Evolutionary conservation across 345 rosid species (phyloP).

Genomic region (Alliaria petiolata): DNA sequence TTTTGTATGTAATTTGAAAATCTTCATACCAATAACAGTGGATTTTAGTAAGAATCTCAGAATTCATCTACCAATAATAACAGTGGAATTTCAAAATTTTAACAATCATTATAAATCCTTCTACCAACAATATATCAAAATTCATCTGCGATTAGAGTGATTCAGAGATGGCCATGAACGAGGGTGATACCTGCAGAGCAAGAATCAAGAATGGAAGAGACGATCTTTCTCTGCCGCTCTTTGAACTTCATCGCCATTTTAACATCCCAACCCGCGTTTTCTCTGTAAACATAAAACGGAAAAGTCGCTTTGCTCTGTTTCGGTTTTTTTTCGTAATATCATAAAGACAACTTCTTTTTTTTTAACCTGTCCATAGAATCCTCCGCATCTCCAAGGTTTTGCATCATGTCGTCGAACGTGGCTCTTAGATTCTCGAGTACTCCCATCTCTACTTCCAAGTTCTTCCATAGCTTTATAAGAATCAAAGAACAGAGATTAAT

Average conservation of each 20-base stretch:
- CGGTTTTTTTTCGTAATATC: not conserved
- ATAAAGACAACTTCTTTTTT: conserved; percentile 5
- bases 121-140: no score
- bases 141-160: no score
- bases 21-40: no score
- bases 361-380: conserved; percentile 40
- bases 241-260: conserved; percentile 55
- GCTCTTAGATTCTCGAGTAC: conserved; percentile 55
- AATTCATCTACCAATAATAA: no score
- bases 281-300: conserved; percentile 39
- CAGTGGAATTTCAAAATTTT: no score
- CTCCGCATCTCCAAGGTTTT: conserved; percentile 45
- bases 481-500: not conserved
- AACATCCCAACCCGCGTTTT: conserved; percentile 53
- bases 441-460: conserved; percentile 57
- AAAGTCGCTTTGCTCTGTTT: not conserved
- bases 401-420: conserved; percentile 61
- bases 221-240: conserved; percentile 52
- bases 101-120: no score
- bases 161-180: conserved; percentile 35
- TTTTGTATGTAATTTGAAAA: no score
- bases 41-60: no score
- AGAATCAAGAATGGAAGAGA: conserved; percentile 67
- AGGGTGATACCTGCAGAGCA: conserved; percentile 57
- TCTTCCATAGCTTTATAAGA: conserved; percentile 40